Conservation (phyloP, 257 asterid species). For the Echium plantagineum region DNA sequence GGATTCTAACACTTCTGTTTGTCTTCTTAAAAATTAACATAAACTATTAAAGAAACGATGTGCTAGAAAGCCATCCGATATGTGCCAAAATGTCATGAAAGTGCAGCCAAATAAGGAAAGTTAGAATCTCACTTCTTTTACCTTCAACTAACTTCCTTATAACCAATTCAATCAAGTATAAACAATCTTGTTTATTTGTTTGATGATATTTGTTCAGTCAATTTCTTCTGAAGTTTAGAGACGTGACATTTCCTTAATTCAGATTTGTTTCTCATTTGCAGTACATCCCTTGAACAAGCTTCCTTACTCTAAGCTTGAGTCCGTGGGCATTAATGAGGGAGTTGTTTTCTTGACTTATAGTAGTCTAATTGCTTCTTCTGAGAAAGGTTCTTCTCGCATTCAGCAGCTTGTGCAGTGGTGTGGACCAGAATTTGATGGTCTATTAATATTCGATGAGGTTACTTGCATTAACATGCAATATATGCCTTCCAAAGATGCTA, state of each 20-base stretch:
- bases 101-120: background rate
- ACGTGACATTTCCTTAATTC: background rate
- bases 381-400: constrained; percentile 87
- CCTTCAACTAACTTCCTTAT: no score
- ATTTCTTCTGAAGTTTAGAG: background rate
- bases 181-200: background rate
- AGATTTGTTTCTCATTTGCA: constrained; percentile 29
- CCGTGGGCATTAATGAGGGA: constrained; percentile 80
- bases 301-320: constrained; percentile 91
- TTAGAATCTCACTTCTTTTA: background rate
- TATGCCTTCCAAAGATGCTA: background rate
- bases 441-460: constrained; percentile 88
- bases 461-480: background rate
- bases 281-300: constrained; percentile 98
- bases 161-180: no score
- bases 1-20: background rate
- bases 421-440: constrained; percentile 74
- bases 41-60: background rate
- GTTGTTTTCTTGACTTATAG: constrained; percentile 91
- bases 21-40: background rate
- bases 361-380: constrained; percentile 99
- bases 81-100: background rate
- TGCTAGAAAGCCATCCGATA: background rate
- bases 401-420: constrained; percentile 96
- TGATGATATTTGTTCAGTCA: background rate